phyloP scores from a whole-genome alignment of 1,139 yeast genomes.

The Blastobotrys persicus region DNA sequence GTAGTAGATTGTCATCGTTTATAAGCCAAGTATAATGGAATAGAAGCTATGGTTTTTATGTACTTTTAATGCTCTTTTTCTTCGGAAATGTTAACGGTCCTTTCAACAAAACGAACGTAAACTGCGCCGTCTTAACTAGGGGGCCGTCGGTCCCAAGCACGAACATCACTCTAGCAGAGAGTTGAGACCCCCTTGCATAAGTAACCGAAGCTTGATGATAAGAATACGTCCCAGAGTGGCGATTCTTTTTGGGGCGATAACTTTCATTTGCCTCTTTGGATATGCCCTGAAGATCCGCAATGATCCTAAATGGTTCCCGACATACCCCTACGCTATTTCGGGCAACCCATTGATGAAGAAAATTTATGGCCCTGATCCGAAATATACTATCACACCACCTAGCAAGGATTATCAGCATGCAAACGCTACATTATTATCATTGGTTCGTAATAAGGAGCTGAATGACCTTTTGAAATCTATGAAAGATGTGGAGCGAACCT shows the following conservation, averaged over 20 bases:
- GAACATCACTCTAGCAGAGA: background rate
- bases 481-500: conserved; percentile 55
- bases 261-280: background rate
- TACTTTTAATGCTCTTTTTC: too few relatives aligned
- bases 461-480: conserved; percentile 51
- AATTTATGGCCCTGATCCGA: conserved; percentile 24
- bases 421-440: conserved; percentile 70
- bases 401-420: conserved; percentile 37
- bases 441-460: conserved; percentile 68
- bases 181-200: background rate
- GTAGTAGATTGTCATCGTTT: too few relatives aligned
- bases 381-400: background rate
- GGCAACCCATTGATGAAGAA: conserved; percentile 28
- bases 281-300: conserved; percentile 5
- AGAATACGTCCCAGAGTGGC: conserved; percentile 9
- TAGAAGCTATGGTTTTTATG: background rate
- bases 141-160: background rate
- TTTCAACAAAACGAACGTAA: too few relatives aligned
- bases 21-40: background rate
- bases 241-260: conserved; percentile 1
- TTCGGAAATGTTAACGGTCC: too few relatives aligned
- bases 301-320: conserved; percentile 26
- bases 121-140: too few relatives aligned
- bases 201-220: conserved; percentile 2
- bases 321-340: conserved; percentile 28